phyloP scores from a whole-genome alignment of 352 stramenopile genomes.

The Globisporangium nagaii region DNA sequence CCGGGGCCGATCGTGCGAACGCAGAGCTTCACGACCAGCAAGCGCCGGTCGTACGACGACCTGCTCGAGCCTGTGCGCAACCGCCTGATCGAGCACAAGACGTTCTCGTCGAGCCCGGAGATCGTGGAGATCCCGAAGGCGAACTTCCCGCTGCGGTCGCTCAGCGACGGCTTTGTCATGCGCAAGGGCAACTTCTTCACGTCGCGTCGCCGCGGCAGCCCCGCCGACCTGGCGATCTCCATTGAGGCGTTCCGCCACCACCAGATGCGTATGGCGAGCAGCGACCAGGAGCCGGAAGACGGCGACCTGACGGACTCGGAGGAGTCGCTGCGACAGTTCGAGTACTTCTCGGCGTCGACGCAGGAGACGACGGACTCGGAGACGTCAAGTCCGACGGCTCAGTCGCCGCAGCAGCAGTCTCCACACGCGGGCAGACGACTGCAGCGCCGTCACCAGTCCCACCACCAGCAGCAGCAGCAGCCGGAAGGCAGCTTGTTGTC shows the following conservation, averaged over 20 bases:
- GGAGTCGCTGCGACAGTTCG: constrained; percentile 26
- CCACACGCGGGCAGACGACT: constrained; percentile 8
- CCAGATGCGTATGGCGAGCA: constrained; percentile 47
- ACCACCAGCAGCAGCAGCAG: constrained; percentile 10
- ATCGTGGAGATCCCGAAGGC: constrained; percentile 42
- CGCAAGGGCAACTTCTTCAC: constrained; percentile 57
- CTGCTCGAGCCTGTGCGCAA: constrained; percentile 68
- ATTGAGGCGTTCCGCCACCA: constrained; percentile 71
- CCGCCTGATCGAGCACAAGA: constrained; percentile 81
- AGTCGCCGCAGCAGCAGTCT: constrained; percentile 10
- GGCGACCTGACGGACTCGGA: constrained; percentile 36
- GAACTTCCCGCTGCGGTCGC: constrained; percentile 61
- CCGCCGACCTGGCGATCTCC: constrained; percentile 67
- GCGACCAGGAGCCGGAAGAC: constrained; percentile 30
- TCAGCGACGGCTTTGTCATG: constrained; percentile 76
- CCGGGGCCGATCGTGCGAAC: constrained; percentile 12
- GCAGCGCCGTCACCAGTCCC: constrained; percentile 18
- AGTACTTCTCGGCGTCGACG: constrained; percentile 25
- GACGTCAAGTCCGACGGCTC: not conserved
- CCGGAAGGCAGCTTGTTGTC: constrained; percentile 3
- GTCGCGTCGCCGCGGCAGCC: constrained; percentile 58
- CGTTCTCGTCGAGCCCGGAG: constrained; percentile 45
- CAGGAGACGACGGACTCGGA: not conserved
- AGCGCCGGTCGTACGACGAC: constrained; percentile 71
- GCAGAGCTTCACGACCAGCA: constrained; percentile 43